Conservation (phyloP, 257 asterid genomes). For the Buddleja alternifolia region DNA sequence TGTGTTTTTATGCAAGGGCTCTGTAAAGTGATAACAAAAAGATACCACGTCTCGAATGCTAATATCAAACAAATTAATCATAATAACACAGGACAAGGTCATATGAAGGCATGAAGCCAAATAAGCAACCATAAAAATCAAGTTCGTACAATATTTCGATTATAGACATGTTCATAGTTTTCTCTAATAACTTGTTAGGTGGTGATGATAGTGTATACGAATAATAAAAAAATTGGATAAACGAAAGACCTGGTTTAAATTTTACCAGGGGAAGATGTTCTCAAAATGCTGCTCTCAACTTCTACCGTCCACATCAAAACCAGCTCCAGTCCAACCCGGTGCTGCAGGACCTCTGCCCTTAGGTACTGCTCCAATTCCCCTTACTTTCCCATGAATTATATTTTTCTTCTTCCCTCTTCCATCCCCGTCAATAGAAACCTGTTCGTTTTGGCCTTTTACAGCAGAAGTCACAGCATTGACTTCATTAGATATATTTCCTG, state of each 20-base stretch:
- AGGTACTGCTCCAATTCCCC: slow-evolving; percentile 74
- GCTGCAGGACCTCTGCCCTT: slow-evolving; percentile 68
- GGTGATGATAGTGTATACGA: slow-evolving; percentile 5
- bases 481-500: slow-evolving; percentile 36
- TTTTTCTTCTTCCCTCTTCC: slow-evolving; percentile 70
- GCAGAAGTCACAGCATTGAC: slow-evolving; percentile 39
- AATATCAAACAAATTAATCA: not conserved
- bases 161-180: slow-evolving; percentile 5
- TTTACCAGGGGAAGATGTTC: slow-evolving; percentile 14
- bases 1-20: not conserved
- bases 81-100: not conserved
- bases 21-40: not conserved
- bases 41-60: not conserved
- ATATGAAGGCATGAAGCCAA: not conserved
- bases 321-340: slow-evolving; percentile 93
- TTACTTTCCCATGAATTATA: slow-evolving; percentile 66
- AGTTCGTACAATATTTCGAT: not conserved
- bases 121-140: not conserved
- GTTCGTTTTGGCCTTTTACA: slow-evolving; percentile 50
- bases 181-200: slow-evolving; percentile 6
- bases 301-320: slow-evolving; percentile 83
- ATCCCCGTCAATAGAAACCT: slow-evolving; percentile 43
- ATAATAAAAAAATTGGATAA: slow-evolving; percentile 18
- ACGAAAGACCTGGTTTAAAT: not conserved
- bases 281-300: slow-evolving; percentile 43